phyloP scores from a whole-genome alignment of 345 rosid genomes.

The Melaleuca alternifolia region DNA sequence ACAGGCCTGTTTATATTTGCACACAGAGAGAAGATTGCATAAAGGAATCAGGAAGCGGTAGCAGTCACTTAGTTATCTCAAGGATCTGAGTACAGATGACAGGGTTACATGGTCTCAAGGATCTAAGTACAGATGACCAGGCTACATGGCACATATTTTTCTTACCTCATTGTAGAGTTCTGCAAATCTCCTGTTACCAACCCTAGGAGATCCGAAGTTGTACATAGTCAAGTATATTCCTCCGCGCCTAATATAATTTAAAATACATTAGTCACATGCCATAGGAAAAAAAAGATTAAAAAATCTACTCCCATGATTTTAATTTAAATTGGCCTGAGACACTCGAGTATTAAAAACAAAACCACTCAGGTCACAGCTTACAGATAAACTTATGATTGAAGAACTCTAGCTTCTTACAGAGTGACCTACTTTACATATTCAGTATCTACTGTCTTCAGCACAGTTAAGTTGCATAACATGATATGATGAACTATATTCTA shows the following conservation, averaged over 20 bases:
- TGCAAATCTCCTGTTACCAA: conserved; percentile 84
- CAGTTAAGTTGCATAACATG: background rate
- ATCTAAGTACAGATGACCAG: background rate
- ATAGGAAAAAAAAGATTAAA: background rate
- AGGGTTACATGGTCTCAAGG: background rate
- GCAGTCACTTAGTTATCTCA: background rate
- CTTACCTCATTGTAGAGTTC: conserved; percentile 79
- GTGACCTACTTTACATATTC: background rate
- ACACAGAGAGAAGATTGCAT: background rate
- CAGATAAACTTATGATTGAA: background rate
- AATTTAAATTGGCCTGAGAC: background rate
- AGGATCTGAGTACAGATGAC: background rate
- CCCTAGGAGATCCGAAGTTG: conserved; percentile 96
- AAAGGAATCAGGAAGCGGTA: background rate
- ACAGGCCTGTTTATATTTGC: background rate
- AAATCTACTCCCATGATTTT: background rate
- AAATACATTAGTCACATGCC: background rate
- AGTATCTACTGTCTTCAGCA: background rate
- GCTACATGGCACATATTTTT: background rate
- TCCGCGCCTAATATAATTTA: conserved; percentile 36
- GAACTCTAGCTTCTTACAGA: background rate
- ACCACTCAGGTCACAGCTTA: background rate
- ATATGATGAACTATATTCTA: background rate
- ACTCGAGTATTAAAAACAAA: background rate
- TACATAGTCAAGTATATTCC: conserved; percentile 76